Percentiles rank a stretch among this genome's conserved stretches.
phyloP scores from a whole-genome alignment of 441 rosid species.

The Populus hybrid region DNA sequence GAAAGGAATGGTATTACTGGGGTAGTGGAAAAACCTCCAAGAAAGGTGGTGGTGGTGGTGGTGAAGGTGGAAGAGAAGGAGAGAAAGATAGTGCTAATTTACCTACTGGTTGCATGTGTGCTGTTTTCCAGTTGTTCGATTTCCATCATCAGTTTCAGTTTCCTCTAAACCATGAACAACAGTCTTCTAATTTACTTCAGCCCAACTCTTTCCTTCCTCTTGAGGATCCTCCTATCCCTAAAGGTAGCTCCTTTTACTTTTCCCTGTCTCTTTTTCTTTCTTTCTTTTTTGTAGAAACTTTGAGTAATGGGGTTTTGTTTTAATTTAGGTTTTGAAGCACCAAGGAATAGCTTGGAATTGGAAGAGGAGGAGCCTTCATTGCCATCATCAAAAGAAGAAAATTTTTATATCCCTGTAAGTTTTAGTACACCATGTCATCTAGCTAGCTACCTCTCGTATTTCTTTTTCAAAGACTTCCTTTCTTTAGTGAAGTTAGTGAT shows the following conservation, averaged over 20 bases:
- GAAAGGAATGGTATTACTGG: slow-evolving; percentile 47
- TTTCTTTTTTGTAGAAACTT: not conserved
- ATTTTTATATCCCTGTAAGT: slow-evolving; percentile 49
- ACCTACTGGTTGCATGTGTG: slow-evolving; percentile 73
- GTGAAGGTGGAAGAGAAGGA: slow-evolving; percentile 14
- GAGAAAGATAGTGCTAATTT: slow-evolving; percentile 12
- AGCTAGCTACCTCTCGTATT: too few species aligned
- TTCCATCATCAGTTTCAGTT: slow-evolving; percentile 49
- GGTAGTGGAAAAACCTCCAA: slow-evolving; percentile 31
- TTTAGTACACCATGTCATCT: not conserved
- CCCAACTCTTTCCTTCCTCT: slow-evolving; percentile 21
- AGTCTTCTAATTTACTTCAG: slow-evolving; percentile 22
- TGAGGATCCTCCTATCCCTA: slow-evolving; percentile 23
- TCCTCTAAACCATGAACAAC: slow-evolving; percentile 40
- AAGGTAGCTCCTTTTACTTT: slow-evolving; percentile 35
- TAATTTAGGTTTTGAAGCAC: slow-evolving; percentile 64
- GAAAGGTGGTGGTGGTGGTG: slow-evolving; percentile 19
- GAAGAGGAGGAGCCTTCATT: slow-evolving; percentile 33
- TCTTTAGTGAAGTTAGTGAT: slow-evolving; percentile 29
- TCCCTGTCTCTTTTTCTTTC: not conserved
- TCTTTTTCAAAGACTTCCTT: slow-evolving; percentile 2
- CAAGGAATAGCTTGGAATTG: slow-evolving; percentile 81
- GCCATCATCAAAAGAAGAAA: slow-evolving; percentile 39
- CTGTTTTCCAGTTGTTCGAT: slow-evolving; percentile 70
- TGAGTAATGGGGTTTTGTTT: not conserved